phyloP scores from a whole-genome alignment of 306 rosid species.

The Dalbergia oliveri region DNA sequence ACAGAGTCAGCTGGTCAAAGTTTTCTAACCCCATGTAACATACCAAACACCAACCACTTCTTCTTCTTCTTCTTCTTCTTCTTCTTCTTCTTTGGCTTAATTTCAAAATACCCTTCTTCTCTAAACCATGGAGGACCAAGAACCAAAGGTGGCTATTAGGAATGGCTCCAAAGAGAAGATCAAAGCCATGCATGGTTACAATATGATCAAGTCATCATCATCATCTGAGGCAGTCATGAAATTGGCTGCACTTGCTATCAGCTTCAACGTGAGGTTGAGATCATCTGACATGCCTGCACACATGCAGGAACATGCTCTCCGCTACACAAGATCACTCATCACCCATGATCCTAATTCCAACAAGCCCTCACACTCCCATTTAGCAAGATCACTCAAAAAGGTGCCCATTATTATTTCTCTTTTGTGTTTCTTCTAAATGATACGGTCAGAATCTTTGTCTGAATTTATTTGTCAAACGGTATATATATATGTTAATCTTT shows the following conservation, averaged over 20 bases:
- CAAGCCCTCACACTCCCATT: slow-evolving; percentile 53
- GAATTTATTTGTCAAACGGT: too few species aligned
- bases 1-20: slow-evolving; percentile 26
- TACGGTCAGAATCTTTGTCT: too few species aligned
- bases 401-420: neutral
- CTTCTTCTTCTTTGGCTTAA: neutral
- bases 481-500: too few species aligned
- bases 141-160: neutral
- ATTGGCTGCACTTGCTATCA: slow-evolving; percentile 67
- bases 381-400: slow-evolving; percentile 76
- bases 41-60: neutral
- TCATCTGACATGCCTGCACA: slow-evolving; percentile 70
- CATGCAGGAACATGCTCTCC: slow-evolving; percentile 71
- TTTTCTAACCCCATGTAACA: neutral
- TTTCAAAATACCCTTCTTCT: neutral
- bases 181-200: neutral
- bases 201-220: neutral
- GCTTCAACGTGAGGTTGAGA: slow-evolving; percentile 63
- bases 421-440: too few species aligned
- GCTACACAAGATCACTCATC: slow-evolving; percentile 56
- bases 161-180: slow-evolving; percentile 41
- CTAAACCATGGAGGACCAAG: slow-evolving; percentile 37
- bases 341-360: slow-evolving; percentile 36
- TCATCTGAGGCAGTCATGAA: slow-evolving; percentile 39
- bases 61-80: neutral